Evolutionary conservation across 2,329 filamentous ascomycete species (phyloP).

Genomic region (Plenodomus tracheiphilus): DNA sequence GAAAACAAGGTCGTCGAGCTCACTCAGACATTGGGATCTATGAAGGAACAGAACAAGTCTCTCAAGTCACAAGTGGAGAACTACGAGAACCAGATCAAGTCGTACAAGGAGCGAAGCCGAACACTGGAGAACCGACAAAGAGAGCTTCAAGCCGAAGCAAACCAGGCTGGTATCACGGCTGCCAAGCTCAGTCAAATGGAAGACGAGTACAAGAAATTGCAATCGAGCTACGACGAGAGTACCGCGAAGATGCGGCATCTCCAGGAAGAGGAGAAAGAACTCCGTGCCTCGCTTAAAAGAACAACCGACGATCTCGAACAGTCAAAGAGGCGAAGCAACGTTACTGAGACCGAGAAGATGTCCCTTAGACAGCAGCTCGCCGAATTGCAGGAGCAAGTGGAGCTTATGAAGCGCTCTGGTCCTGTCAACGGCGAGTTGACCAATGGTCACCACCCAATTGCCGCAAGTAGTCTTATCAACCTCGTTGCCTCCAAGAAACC

Average conservation of each 20-base stretch:
- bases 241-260: conserved; percentile 87
- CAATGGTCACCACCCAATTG: conserved; percentile 62
- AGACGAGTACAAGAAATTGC: conserved; percentile 90
- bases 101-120: conserved; percentile 91
- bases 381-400: conserved; percentile 90
- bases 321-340: conserved; percentile 72
- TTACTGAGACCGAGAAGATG: conserved; percentile 82
- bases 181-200: conserved; percentile 90
- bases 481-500: conserved; percentile 96
- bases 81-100: conserved; percentile 94
- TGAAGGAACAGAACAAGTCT: conserved; percentile 93
- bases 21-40: conserved; percentile 86
- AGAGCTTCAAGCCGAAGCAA: conserved; percentile 93
- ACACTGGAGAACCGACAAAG: conserved; percentile 86
- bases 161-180: conserved; percentile 94
- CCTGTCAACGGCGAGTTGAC: conserved; percentile 70
- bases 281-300: conserved; percentile 78
- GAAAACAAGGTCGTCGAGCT: conserved; percentile 99
- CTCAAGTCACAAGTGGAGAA: conserved; percentile 88
- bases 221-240: conserved; percentile 87
- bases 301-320: conserved; percentile 81
- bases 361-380: conserved; percentile 84
- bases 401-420: conserved; percentile 76
- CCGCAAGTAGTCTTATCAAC: conserved; percentile 82
- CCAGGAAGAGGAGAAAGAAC: conserved; percentile 87